These are phyloP conservation scores for Suillus occidentalis DNA, from an alignment of 768 basidiomycete species.

Conservation along the genomic window DNA sequence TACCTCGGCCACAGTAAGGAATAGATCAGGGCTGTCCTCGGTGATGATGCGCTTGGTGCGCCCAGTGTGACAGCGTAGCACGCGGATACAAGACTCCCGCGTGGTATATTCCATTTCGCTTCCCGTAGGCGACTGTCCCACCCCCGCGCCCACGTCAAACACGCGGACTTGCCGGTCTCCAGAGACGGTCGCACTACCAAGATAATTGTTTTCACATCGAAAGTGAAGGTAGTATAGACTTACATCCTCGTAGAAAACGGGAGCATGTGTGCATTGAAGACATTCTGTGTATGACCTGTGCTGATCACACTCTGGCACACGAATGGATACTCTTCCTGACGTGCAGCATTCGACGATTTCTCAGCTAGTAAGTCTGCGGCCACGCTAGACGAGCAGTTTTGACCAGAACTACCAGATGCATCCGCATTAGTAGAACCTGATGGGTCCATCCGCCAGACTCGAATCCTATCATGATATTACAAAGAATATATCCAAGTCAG, in stretches of 20 bases:
- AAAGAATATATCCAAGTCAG: neutral
- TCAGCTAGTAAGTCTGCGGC: neutral
- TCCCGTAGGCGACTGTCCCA: slow-evolving; percentile 37
- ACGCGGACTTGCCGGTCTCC: slow-evolving; percentile 77
- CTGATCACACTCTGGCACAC: slow-evolving; percentile 63
- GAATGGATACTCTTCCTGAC: slow-evolving; percentile 53
- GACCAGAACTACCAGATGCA: neutral
- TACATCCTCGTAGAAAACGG: slow-evolving; percentile 79
- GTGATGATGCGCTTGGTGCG: slow-evolving; percentile 80
- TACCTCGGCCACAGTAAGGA: slow-evolving; percentile 81
- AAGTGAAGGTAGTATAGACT: slow-evolving; percentile 29
- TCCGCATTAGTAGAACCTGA: slow-evolving; percentile 10
- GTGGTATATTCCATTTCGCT: slow-evolving; percentile 48
- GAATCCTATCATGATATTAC: slow-evolving; percentile 45
- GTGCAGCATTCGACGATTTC: slow-evolving; percentile 27
- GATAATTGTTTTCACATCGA: slow-evolving; percentile 7
- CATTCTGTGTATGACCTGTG: slow-evolving; percentile 82
- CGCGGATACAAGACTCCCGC: slow-evolving; percentile 47
- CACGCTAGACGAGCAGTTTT: neutral
- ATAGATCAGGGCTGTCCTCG: slow-evolving; percentile 74
- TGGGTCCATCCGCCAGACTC: slow-evolving; percentile 74
- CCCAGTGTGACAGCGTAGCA: slow-evolving; percentile 67
- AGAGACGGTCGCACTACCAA: slow-evolving; percentile 64
- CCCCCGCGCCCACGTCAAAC: slow-evolving; percentile 61
- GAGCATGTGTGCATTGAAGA: slow-evolving; percentile 82